These are phyloP conservation scores for Rutstroemia sp. DNA, from an alignment of 2,329 filamentous ascomycete species.

Conservation along the genomic window DNA sequence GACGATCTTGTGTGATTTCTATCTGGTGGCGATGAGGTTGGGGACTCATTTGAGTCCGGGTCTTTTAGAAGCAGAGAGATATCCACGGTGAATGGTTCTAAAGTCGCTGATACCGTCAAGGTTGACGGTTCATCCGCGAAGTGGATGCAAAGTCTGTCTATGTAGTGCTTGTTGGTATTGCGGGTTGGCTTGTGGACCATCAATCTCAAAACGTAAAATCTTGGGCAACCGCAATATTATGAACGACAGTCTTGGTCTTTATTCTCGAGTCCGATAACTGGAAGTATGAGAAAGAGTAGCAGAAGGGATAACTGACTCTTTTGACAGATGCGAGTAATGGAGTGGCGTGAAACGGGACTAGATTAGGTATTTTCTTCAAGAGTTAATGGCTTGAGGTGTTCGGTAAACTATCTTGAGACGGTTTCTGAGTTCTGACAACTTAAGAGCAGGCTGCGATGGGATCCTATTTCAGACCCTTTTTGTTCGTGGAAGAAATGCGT, in stretches of 20 bases:
- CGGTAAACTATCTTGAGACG: constrained; percentile 27
- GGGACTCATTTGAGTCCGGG: constrained; percentile 65
- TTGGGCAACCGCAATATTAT: constrained; percentile 14
- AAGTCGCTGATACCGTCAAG: constrained; percentile 29
- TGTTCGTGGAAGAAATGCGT: constrained; percentile 33
- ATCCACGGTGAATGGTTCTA: constrained; percentile 72
- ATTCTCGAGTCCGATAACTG: constrained; percentile 9
- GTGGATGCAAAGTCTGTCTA: constrained; percentile 14
- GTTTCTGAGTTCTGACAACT: constrained; percentile 24
- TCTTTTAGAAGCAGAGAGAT: constrained; percentile 83
- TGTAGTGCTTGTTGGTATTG: neutral
- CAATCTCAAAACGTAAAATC: constrained; percentile 9
- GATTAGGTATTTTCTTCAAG: constrained; percentile 12
- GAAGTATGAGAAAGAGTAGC: constrained; percentile 14
- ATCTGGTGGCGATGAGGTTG: constrained; percentile 37
- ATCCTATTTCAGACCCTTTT: constrained; percentile 29
- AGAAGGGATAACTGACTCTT: constrained; percentile 14
- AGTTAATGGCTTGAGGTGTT: constrained; percentile 18
- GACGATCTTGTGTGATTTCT: constrained; percentile 27
- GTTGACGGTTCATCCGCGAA: constrained; percentile 29
- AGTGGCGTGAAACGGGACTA: constrained; percentile 25
- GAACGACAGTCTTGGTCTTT: constrained; percentile 13
- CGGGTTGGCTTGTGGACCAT: neutral
- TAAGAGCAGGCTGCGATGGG: constrained; percentile 19
- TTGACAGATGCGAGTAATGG: constrained; percentile 19